Evolutionary conservation across 768 basidiomycete species (phyloP).

Genomic region (Serendipita sp.): DNA sequence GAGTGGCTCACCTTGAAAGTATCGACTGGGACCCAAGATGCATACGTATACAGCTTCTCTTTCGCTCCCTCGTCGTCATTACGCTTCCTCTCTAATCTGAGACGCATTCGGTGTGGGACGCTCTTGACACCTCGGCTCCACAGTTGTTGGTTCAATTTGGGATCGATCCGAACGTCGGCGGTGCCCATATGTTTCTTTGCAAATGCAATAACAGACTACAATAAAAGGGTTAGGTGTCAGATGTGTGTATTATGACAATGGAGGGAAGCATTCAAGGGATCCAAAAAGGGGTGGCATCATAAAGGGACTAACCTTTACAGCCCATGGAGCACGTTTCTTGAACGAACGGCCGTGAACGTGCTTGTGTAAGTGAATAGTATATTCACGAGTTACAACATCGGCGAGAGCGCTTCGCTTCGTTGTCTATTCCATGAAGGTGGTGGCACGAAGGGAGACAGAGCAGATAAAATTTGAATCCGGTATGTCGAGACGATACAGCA

Average conservation of each 20-base stretch:
- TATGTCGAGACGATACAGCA: too few species aligned
- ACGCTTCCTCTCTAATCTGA: slow-evolving; percentile 93
- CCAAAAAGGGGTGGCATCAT: too few species aligned
- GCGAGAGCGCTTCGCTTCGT: slow-evolving; percentile 93
- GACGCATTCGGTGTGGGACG: slow-evolving; percentile 79
- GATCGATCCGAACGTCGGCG: slow-evolving; percentile 82
- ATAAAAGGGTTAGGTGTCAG: background rate
- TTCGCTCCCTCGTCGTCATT: slow-evolving; percentile 98
- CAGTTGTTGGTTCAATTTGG: slow-evolving; percentile 79
- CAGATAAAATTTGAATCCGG: too few species aligned
- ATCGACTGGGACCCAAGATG: slow-evolving; percentile 57
- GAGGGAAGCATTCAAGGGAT: background rate
- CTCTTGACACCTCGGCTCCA: slow-evolving; percentile 92
- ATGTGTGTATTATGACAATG: background rate
- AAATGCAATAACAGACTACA: slow-evolving; percentile 63
- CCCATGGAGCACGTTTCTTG: slow-evolving; percentile 96
- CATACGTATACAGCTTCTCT: slow-evolving; percentile 93
- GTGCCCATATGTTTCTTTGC: slow-evolving; percentile 95
- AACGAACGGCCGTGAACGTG: slow-evolving; percentile 81
- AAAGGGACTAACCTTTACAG: slow-evolving; percentile 43
- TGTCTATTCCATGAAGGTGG: slow-evolving; percentile 25
- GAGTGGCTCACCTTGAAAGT: slow-evolving; percentile 62
- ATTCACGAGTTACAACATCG: slow-evolving; percentile 96
- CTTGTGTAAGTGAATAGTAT: slow-evolving; percentile 98
- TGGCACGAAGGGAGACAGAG: too few species aligned